Evolutionary conservation across 305 asterid genomes (phyloP), one percentile per base, ranked within the genome.

Genomic region (Nicotiana rustica): DNA sequence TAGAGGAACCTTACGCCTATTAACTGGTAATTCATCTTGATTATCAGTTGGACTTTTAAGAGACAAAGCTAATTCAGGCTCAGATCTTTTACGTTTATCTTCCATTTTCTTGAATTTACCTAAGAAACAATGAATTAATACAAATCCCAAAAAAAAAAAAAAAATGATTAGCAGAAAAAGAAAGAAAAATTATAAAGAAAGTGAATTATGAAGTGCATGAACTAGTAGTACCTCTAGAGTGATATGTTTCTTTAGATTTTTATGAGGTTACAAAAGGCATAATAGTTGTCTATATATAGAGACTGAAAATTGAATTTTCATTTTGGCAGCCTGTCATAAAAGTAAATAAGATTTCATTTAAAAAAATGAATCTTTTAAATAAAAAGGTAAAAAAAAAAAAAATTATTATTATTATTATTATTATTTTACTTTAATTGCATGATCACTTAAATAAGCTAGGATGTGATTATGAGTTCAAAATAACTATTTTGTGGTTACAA

Each of bases 71-170:
- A 12, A 15, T 14, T 52, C 41, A 25, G 17, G 21, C 9, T 52
- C 64, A 52, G 44, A 25, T 49, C 41, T 29, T 75, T 75, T 75
- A 21, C 2, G 13, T 25, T 49, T 75, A 0, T 29, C 79, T 49
- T 52, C 15, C 65, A 75, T 75, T 29, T 75, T 75, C 14, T 52
- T 75, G 38, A 75, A 75, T 75, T 49, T 41, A 55, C 29, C 61
- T 29, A 29, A 73, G 4, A 6, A 3, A 75, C 44, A 52, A 75
- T 47, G 47, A 52, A 25, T 29, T 12, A 44, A 52, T 14, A 52
- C 17, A 49, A 21, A 47, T 13, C 31, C 56, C 29, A 9, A 4
- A 70, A 70, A 2, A 9, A 4, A 70, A 70, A 2, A 49, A 12
- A n/a, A 71, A 75, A 6, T 29, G 15, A 2, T 4, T 49, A 52